phyloP scores from a whole-genome alignment of 257 asterid genomes.

The Anisodus tanguticus region DNA sequence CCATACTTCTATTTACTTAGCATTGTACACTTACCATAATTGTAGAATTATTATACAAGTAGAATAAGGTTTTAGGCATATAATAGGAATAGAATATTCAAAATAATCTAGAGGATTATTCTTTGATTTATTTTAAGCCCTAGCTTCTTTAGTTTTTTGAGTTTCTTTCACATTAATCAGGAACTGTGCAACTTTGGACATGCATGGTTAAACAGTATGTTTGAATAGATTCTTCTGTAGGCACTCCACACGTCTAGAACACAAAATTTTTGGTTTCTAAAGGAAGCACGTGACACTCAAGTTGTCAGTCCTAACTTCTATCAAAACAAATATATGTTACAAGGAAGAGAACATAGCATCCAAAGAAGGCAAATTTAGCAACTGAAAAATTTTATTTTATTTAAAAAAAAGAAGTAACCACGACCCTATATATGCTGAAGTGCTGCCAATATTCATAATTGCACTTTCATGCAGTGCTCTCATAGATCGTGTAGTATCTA shows the following conservation, averaged over 20 bases:
- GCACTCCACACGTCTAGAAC: no score
- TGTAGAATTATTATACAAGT: no score
- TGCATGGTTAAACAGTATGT: background rate
- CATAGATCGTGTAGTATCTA: slow-evolving; percentile 12
- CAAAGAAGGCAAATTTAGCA: background rate
- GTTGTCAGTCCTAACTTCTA: slow-evolving; percentile 23
- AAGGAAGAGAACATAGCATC: slow-evolving; percentile 22
- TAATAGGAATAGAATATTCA: no score
- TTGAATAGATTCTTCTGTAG: slow-evolving; percentile 10
- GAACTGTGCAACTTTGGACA: background rate
- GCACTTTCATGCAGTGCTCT: slow-evolving; percentile 3
- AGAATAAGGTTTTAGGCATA: no score
- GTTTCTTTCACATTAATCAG: background rate
- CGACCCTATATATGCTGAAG: background rate
- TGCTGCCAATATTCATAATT: background rate
- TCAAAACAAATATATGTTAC: slow-evolving; percentile 14
- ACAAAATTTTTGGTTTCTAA: background rate
- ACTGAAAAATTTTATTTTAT: background rate
- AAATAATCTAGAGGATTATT: no score
- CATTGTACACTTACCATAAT: no score
- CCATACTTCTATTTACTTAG: no score
- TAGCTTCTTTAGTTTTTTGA: background rate
- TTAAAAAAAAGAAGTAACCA: background rate
- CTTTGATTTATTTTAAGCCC: no score
- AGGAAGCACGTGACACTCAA: slow-evolving; percentile 22